Evolutionary conservation across 2,329 filamentous ascomycete species (phyloP).

Genomic region (Zymoseptoria tritici): DNA sequence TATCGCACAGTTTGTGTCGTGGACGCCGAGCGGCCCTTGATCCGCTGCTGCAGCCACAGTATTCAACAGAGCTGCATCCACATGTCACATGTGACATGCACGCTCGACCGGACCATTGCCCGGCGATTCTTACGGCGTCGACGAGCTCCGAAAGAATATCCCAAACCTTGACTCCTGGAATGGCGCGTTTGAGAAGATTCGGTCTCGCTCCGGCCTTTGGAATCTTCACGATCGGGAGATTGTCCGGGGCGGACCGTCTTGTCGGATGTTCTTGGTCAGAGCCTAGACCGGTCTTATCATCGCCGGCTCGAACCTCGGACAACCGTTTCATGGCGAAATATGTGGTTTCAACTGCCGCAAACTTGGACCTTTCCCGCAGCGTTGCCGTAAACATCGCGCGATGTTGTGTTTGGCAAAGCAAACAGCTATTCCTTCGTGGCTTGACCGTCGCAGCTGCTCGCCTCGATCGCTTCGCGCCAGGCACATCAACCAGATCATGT

Average conservation of each 20-base stretch:
- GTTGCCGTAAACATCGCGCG: not conserved
- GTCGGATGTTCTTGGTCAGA: not conserved
- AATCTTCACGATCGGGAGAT: not conserved
- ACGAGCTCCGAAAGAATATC: not conserved
- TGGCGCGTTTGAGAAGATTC: not conserved
- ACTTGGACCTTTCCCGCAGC: not conserved
- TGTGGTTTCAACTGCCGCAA: not conserved
- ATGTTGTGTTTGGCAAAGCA: not conserved
- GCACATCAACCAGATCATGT: not conserved
- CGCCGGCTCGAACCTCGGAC: not conserved
- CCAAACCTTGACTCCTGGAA: not conserved
- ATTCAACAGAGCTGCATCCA: not conserved
- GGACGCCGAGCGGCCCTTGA: not conserved
- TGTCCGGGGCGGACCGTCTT: not conserved
- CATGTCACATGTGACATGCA: not conserved
- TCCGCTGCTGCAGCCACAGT: not conserved
- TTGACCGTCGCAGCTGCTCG: not conserved
- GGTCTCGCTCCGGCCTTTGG: not conserved
- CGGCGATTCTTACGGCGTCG: not conserved
- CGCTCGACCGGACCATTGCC: not conserved
- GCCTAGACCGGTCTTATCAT: not conserved
- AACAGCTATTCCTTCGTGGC: not conserved
- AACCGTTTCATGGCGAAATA: not conserved
- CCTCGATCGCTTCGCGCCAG: not conserved
- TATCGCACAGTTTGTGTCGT: not conserved